These are phyloP conservation scores for Acer yangbiense DNA, from an alignment of 345 rosid species.

Conservation along the genomic window DNA sequence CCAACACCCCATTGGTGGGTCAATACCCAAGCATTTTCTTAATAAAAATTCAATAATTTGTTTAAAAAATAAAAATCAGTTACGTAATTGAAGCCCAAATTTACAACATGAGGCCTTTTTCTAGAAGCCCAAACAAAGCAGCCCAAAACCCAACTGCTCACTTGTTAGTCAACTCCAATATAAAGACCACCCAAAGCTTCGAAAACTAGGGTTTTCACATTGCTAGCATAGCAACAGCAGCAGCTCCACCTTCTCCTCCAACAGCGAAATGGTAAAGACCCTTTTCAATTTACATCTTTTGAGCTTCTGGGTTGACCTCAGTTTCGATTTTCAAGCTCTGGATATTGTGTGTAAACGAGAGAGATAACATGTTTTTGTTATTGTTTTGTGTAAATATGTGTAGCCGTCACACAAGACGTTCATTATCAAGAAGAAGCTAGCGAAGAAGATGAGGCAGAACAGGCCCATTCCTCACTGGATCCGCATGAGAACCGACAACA, in stretches of 20 bases:
- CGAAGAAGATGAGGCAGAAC: slow-evolving; percentile 78
- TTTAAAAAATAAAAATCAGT: too few species aligned
- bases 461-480: slow-evolving; percentile 82
- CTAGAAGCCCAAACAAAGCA: background rate
- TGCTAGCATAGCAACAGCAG: background rate
- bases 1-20: too few species aligned
- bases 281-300: background rate
- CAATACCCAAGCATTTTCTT: too few species aligned
- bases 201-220: slow-evolving; percentile 14
- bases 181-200: background rate
- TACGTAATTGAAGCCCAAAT: background rate
- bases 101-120: background rate
- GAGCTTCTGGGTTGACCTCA: background rate
- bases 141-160: background rate
- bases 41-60: too few species aligned
- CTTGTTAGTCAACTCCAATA: background rate
- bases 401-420: slow-evolving; percentile 52
- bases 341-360: background rate
- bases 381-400: background rate
- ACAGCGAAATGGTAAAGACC: slow-evolving; percentile 11
- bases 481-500: slow-evolving; percentile 68
- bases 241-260: background rate
- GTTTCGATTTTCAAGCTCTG: too few species aligned
- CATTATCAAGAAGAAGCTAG: slow-evolving; percentile 64
- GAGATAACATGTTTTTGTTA: background rate